Base-by-base conservation (phyloP, 78 protist genomes). In the Chrysochromulina tobinii region DNA sequence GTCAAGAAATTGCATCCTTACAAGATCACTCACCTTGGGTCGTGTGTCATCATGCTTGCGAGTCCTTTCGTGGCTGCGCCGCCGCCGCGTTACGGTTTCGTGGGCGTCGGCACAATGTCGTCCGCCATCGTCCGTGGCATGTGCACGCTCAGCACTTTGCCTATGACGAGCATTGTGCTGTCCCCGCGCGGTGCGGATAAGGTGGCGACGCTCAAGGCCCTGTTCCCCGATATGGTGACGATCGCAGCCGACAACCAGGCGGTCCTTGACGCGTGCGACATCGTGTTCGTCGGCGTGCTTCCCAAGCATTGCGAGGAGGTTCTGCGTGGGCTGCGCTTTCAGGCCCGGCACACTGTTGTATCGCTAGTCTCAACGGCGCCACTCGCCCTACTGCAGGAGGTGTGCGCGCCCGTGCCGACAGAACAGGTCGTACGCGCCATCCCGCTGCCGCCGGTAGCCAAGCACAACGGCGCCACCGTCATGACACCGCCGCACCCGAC, bases 381-480 rank as follows among this genome's bases (percentile, higher is more conserved):
- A 79, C 27, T 86, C 27, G 73, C 20, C 9, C 11, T 3, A 51
- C 21, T 81, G 5, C 88, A 38, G 7, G 51, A 18, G 51, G 25
- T 7, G 15, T 75, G 83, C 58, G 83, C 57, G 58, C 54, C 61
- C 54, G 64, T 58, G 59, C 58, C 69, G 20, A 0, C 57, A 69
- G 68, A 11, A 6, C 1, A 27, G 17, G 81, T 86, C 90, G 57
- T 86, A 17, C 90, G 90, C 17, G 69, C 69, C 58, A 66, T 86
- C 59, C 90, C 90, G 59, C 67, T 86, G 90, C 90, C 90, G 25
- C 90, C 90, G 9, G 57, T 86, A 75, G 90, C 90, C 1, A 61
- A 61, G 69, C 69, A 67, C 64, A 18, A 12, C 57, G 90, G 90
- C n/a, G 69, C 81, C 21, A 64, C 18, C 48, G 27, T 67, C 61